Evolutionary conservation across 179 eudicot species (phyloP), one percentile per base, ranked within the genome.

Genomic region (Nepenthes alata): DNA sequence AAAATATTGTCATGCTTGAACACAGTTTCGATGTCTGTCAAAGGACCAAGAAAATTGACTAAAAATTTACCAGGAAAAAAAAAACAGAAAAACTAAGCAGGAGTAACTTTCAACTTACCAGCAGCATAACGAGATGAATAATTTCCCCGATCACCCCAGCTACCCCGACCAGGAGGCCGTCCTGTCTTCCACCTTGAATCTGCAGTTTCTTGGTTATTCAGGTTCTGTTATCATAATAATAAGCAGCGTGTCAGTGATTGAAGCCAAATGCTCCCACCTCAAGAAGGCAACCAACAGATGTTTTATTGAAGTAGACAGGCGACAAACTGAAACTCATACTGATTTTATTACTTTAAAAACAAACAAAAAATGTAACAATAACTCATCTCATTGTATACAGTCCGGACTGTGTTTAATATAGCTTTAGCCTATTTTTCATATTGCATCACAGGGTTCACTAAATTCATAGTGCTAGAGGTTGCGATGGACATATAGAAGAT

Each of bases 181-280:
- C 82, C 85, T 34, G 83, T 67, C 53, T 72, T 90, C 85, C 87
- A 70, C 70, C 78, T 82, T 45, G 78, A 59, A 64, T 88, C 95
- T 14, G 72, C 78, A 56, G 80, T 50, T 71, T 90, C 95, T 71
- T 80, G 84, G 70, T 50, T 75, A 67, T 64, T 79, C 65, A 49
- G 51, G 61, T 37, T 77, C 81, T 80, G 77, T 62, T 72, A 49
- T 49, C 60, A 53, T 50, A 38, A 35, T 55, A 11, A 60, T 14
- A 14, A 56, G 38, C 25, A 15, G 37, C 53, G 55, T 49, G 14
- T 57, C 35, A 58, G 62, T 35, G 4, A 16, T 48, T 7, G 1
- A 47, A 65, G 39, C 37, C 39, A 3, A 63, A 63, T 4, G 49
- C 12, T 16, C 58, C 16, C 25, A 15, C 11, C 6, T 37, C 5